Base-by-base conservation (phyloP, 129 eudicot species). In the Centrapalus pauciflorus region DNA sequence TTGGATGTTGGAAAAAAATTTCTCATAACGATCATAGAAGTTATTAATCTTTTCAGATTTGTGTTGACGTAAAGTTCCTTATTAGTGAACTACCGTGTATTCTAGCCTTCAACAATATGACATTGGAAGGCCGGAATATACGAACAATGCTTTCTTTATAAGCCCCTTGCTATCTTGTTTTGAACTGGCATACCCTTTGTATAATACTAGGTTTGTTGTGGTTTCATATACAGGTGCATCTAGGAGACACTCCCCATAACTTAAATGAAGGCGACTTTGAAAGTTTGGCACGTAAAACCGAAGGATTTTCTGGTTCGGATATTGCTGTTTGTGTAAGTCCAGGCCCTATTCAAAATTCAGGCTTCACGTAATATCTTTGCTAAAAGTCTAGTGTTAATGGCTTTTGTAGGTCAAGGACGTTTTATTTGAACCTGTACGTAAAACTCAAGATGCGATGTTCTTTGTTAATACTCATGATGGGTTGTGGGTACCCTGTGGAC, bases 391-490 rank as follows among this genome's bases (percentile, higher is more conserved):
- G 4, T 25, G 16, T 3, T 4, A 13, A 24, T 25, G 60, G 32
- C 2, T 66, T 57, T 50, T 59, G 64, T 67, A 94, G 99, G 99
- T 94, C 34, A 89, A 94, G 76, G 99, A 94, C 74, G 99, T 94
- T 35, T 82, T 94, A 35, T 94, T 94, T 71, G 99, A 94, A 84
- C 99, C 99, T 19, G 97, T 94, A 38, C 97, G 99, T 30, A 94
- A 94, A 82, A 94, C 99, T 6, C 99, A 94, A 72, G 99, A 94
- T 79, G 99, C 99, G 46, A 87, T 86, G 97, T 89, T 75, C 69
- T 94, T 94, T 46, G 55, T 84, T 17, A 85, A 85, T 80, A 84
- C 85, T 16, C 70, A 80, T 66, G 81, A 79, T 63, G 99, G 76
- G 29, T 66, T 74, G 71, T 94, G 90, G 99, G 81, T 89, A 58